Base-by-base conservation (phyloP, 73 alveolate genomes). In the Breviolum minutum region DNA sequence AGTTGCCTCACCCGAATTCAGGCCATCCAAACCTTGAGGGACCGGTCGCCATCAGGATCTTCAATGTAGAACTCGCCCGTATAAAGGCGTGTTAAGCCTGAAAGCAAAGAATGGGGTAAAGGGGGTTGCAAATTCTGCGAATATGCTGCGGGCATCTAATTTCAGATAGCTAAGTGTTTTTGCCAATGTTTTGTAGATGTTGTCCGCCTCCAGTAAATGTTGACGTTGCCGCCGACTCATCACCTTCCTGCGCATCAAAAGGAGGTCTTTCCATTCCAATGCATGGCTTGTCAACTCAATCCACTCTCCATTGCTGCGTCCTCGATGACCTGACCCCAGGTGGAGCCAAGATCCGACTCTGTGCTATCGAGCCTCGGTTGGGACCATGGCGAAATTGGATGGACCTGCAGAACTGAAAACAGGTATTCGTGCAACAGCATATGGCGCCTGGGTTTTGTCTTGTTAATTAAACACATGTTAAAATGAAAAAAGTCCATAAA, bases 31-130 rank as follows among this genome's bases (percentile, higher is more conserved):
- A 74, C 93, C 93, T 84, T 84, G 62, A 84, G 76, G 93, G 93
- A 84, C 30, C 74, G 19, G 93, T 84, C 93, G 62, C 93, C 93
- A 61, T 84, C 93, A 1, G 93, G 93, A 61, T 84, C 77, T 60
- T 61, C 93, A 60, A 84, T 61, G 13, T 62, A 60, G 60, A 84
- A 84, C 61, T 84, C 93, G 61, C 76, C 93, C 30, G 73, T 84
- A 74, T 84, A 84, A 6, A 60, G 54, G 93, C 93, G 93, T 54
- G 93, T 84, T 20, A 24, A 14, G 66, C 93, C 93, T 84, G 24
- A 84, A 40, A 40, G 54, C 54, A 40, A 40, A 40, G 54, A 40
- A 40, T 40, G 54, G 54, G 54, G 54, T 40, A 40, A 40, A 2
- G 54, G 54, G 54, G 54, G 54, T 40, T 40, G 54, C 17, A 14